Evolutionary conservation across 345 rosid genomes (phyloP), one percentile per base, ranked within the genome.

Genomic region (Eucalyptus decipiens): DNA sequence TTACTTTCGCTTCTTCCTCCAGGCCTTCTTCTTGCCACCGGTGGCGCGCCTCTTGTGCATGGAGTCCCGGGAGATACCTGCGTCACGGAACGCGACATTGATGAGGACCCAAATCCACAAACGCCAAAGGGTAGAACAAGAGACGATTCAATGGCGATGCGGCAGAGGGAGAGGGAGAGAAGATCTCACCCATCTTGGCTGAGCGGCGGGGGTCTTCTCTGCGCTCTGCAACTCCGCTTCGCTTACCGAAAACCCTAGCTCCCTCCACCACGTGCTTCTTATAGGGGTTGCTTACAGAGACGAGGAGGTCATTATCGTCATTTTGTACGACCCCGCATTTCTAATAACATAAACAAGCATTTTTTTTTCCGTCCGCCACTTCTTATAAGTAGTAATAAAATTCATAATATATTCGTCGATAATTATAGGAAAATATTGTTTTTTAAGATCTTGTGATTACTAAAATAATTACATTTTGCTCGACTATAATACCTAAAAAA

Each of bases 1-100:
- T 89, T 90, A 96, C 97, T 96, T 96, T 94, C 99, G 89, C 99
- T 96, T 96, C 96, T 95, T 96, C 92, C 98, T 96, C 98, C 98
- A 95, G 11, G 95, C 95, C 92, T 95, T 95, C 96, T 95, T 94
- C 92, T 96, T 96, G 90, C 98, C 97, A 42, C 98, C 98, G 80
- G 98, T 95, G 92, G 97, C 97, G 89, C 98, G 96, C 90, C 98
- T 94, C 95, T 96, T 96, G 95, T 95, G 97, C 97, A 95, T 95
- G 19, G 96, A 95, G 92, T 96, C 97, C 91, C 97, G 97, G 88
- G 97, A 95, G 48, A 96, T 95, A 90, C 97, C 98, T 95, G 89
- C 42, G 81, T 34, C 81, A 34, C 43, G 85, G 24, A 76, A 43
- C 85, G 30, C 47, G 47, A 76, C 85, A 76, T 76, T 40, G 47